A percentile compares a stretch with the other conserved stretches of the same genome.
phyloP scores from a whole-genome alignment of 1,284 basidiomycete genomes.

The Cryptococcus sp. region DNA sequence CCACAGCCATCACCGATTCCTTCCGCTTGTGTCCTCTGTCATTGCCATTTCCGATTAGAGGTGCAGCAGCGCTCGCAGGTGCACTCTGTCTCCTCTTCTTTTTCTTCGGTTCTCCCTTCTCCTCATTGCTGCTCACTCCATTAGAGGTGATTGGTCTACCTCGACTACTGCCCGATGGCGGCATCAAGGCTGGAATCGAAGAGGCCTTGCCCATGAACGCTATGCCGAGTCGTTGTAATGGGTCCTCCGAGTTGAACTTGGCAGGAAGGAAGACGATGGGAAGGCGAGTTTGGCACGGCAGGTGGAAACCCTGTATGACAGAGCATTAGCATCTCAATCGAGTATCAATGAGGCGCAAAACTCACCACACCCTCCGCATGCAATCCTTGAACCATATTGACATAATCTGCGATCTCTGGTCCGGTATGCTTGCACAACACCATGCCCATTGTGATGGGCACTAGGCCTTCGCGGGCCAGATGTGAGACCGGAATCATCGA shows the following conservation, averaged over 20 bases:
- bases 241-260: conserved; percentile 47
- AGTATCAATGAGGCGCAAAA: not conserved
- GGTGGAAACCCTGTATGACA: conserved; percentile 39
- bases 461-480: conserved; percentile 44
- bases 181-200: not conserved
- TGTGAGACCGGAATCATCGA: conserved; percentile 50
- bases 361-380: conserved; percentile 49
- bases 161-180: not conserved
- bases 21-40: not conserved
- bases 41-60: not conserved
- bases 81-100: conserved; percentile 37
- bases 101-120: conserved; percentile 20
- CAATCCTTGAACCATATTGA: conserved; percentile 46
- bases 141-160: not conserved
- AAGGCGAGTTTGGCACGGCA: conserved; percentile 31
- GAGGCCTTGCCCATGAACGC: conserved; percentile 47
- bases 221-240: conserved; percentile 45
- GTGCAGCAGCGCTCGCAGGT: conserved; percentile 14
- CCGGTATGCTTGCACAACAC: conserved; percentile 47
- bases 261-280: conserved; percentile 49
- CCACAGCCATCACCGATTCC: conserved; percentile 5
- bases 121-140: not conserved
- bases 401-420: conserved; percentile 31
- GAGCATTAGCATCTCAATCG: not conserved
- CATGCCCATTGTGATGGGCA: conserved; percentile 50